Evolutionary conservation across 2,329 filamentous ascomycete species (phyloP), one percentile per base, ranked within the genome.

Genomic region (Aureobasidium mangrovei): DNA sequence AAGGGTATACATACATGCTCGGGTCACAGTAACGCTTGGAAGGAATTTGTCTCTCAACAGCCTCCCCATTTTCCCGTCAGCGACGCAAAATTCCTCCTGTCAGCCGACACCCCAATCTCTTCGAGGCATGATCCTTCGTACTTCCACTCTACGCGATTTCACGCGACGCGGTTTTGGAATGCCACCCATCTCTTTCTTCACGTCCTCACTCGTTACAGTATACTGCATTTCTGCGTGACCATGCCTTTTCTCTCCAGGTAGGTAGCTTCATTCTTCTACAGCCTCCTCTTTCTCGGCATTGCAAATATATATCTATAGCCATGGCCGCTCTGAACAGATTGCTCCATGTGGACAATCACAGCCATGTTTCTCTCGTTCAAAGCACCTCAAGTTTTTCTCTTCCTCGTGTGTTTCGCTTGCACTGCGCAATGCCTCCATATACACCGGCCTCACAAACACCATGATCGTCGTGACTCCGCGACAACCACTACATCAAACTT

Each of bases 221-320:
- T 41, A 28, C 47, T 52, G 47, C 49, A 53, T 53, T 53, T 43
- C 40, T 53, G 49, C 49, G 49, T 53, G 49, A 53, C 32, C 40
- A 52, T 43, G 24, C 10, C 39, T 36, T 12, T 27, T 36, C 39
- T 31, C 24, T 38, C 47, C 47, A 51, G 38, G 27, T 51, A 51
- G 27, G 47, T 18, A 2, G 29, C 18, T n/a, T n/a, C 44, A 49
- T 55, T 55, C 44, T 55, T 42, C 18, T 33, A 49, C 44, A 55
- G 53, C 53, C 53, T 55, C 44, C 53, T 42, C 24, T 44, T 3
- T 43, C 29, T 54, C 28, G 12, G 39, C 31, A 35, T 8, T 10
- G 36, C 27, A 18, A 10, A 43, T 44, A 53, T 53, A 53, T 43
- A 53, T 31, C 10, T 44, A 18, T 44, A 24, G 40, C 49, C 24